A percentile compares a stretch with the other conserved stretches of the same genome.
These are phyloP conservation scores for Colletotrichum horii DNA, from an alignment of 2,329 filamentous ascomycete species.

Conservation along the genomic window DNA sequence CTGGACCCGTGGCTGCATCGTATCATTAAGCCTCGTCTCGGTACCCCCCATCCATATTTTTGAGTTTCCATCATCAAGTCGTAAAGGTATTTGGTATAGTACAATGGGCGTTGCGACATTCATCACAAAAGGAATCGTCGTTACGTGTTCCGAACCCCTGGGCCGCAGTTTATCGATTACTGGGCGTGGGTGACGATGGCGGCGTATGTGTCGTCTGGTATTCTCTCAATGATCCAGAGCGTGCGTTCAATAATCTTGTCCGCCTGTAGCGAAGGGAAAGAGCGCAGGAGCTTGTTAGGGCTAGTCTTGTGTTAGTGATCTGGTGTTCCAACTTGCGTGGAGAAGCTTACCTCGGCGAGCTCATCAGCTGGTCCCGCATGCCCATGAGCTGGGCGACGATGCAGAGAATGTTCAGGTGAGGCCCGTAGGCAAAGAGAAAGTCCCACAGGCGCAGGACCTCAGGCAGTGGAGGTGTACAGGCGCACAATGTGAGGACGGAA, in stretches of 20 bases:
- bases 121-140: neutral
- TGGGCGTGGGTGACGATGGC: constrained; percentile 87
- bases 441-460: constrained; percentile 96
- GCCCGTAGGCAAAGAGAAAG: constrained; percentile 94
- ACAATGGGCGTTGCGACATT: neutral
- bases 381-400: constrained; percentile 95
- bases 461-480: constrained; percentile 91
- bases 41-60: neutral
- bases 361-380: constrained; percentile 83
- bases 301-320: constrained; percentile 50
- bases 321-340: neutral
- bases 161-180: neutral
- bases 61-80: neutral
- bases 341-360: constrained; percentile 74
- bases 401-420: constrained; percentile 93
- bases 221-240: constrained; percentile 85
- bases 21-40: constrained; percentile 4
- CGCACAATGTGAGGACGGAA: constrained; percentile 91
- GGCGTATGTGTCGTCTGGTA: constrained; percentile 88
- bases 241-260: constrained; percentile 85
- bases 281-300: constrained; percentile 89
- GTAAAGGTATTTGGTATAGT: neutral
- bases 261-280: constrained; percentile 83
- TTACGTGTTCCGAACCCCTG: neutral
- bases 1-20: neutral